A percentile compares a stretch with the other conserved stretches of the same genome.
Conservation (phyloP, 257 asterid genomes). For the Plantago elongata region DNA sequence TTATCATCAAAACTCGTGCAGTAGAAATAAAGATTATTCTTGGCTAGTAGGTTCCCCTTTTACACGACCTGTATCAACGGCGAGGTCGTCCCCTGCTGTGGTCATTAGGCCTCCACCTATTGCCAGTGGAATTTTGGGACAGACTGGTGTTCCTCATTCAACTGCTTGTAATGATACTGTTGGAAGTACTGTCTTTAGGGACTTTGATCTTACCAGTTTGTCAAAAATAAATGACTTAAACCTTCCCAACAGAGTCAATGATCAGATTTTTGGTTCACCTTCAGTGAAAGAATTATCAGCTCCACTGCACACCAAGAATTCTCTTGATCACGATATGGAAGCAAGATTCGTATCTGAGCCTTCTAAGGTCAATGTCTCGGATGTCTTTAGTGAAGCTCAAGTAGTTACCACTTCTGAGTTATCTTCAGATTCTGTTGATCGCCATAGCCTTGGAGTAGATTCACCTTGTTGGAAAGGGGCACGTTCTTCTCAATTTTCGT, state of each 20-base stretch:
- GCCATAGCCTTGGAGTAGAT: slow-evolving; percentile 60
- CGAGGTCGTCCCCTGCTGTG: slow-evolving; percentile 57
- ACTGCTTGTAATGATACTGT: slow-evolving; percentile 22
- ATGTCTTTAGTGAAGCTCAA: slow-evolving; percentile 30
- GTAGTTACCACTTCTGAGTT: slow-evolving; percentile 32
- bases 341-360: slow-evolving; percentile 35
- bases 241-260: slow-evolving; percentile 33
- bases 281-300: slow-evolving; percentile 29
- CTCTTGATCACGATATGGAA: slow-evolving; percentile 19
- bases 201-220: slow-evolving; percentile 26
- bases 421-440: slow-evolving; percentile 57
- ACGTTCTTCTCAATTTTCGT: slow-evolving; percentile 47
- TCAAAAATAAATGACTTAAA: slow-evolving; percentile 35
- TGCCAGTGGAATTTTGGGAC: slow-evolving; percentile 22
- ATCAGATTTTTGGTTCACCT: slow-evolving; percentile 20
- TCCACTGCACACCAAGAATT: slow-evolving; percentile 26
- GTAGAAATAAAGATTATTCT: slow-evolving; percentile 32
- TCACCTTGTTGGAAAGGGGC: slow-evolving; percentile 99
- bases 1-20: slow-evolving; percentile 28
- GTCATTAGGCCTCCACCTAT: slow-evolving; percentile 71
- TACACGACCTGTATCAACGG: slow-evolving; percentile 34
- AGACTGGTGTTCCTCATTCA: slow-evolving; percentile 27
- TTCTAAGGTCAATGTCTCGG: slow-evolving; percentile 27
- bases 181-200: slow-evolving; percentile 26
- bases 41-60: slow-evolving; percentile 30